phyloP scores from a whole-genome alignment of 202 grass and related monocot species.

The Panicum virgatum region DNA sequence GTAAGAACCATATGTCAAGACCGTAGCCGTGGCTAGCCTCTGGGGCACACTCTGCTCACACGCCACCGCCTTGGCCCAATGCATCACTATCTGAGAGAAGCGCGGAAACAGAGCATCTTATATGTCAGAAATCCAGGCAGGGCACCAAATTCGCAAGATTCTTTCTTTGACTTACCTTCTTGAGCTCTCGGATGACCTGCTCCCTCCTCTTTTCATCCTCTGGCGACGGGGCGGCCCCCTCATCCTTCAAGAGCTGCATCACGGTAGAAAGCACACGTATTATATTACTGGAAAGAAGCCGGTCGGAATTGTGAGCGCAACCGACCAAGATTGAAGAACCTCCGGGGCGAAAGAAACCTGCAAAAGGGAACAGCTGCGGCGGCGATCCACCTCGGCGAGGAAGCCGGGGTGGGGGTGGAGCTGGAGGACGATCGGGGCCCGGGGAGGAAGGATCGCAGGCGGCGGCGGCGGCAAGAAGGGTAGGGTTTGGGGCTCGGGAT shows the following conservation, averaged over 20 bases:
- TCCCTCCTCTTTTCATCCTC: constrained; percentile 55
- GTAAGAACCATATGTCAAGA: constrained; percentile 74
- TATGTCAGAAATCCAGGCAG: not conserved
- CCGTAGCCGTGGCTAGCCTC: constrained; percentile 32
- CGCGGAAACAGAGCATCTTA: not conserved
- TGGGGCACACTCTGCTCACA: constrained; percentile 37
- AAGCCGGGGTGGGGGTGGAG: constrained; percentile 5
- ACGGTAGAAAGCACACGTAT: not conserved
- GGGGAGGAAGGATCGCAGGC: constrained; percentile 10
- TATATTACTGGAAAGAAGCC: not conserved
- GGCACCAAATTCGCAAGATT: not conserved
- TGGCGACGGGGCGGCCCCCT: constrained; percentile 43
- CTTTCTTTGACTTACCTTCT: constrained; percentile 43
- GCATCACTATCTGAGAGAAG: constrained; percentile 54
- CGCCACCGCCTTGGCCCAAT: constrained; percentile 61
- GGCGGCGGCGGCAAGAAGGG: constrained; percentile 9
- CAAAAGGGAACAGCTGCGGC: constrained; percentile 33
- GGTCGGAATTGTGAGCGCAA: not conserved
- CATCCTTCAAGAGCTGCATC: constrained; percentile 40
- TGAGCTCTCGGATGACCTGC: constrained; percentile 57
- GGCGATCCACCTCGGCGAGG: constrained; percentile 24
- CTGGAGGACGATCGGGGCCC: not conserved
- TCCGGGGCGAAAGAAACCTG: constrained; percentile 33
- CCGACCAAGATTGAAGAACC: not conserved
- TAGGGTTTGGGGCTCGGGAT: constrained; percentile 21